These are phyloP conservation scores for Biscogniauxia sp. DNA, from an alignment of 2,329 filamentous ascomycete genomes.

Conservation along the genomic window DNA sequence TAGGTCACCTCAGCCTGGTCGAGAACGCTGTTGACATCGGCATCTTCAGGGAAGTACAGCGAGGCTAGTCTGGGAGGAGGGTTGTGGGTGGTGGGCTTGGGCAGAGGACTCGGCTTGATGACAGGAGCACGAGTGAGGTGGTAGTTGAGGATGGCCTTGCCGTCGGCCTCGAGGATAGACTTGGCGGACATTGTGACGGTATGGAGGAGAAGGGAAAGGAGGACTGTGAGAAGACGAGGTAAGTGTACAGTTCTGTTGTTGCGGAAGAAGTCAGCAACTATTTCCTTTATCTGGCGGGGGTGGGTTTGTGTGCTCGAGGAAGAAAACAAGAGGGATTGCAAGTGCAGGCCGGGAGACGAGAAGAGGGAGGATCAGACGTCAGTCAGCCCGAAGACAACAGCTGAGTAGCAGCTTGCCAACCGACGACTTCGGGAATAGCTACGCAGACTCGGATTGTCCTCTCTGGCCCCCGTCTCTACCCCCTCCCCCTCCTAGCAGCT, in stretches of 20 bases:
- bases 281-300: slow-evolving; percentile 3
- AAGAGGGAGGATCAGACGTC: not conserved
- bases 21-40: slow-evolving; percentile 77
- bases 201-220: slow-evolving; percentile 11
- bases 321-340: slow-evolving; percentile 11
- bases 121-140: slow-evolving; percentile 96
- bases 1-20: slow-evolving; percentile 95
- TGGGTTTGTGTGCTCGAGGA: not conserved
- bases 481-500: no score
- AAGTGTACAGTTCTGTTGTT: slow-evolving; percentile 24
- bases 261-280: slow-evolving; percentile 20
- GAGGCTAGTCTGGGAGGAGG: slow-evolving; percentile 85
- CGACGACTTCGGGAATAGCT: not conserved
- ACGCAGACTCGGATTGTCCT: not conserved
- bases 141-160: slow-evolving; percentile 99
- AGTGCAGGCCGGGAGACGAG: slow-evolving; percentile 5
- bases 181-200: slow-evolving; percentile 79
- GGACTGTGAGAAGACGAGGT: slow-evolving; percentile 24
- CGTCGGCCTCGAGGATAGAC: slow-evolving; percentile 97
- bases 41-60: slow-evolving; percentile 89
- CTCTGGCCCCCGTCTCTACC: no score
- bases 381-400: slow-evolving; percentile 5
- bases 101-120: slow-evolving; percentile 97
- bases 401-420: not conserved
- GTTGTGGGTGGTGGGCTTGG: slow-evolving; percentile 83